A percentile compares a stretch with the other conserved stretches of the same genome.
Conservation (phyloP, 768 basidiomycete species). For the Rhodotorula kratochvilovae region DNA sequence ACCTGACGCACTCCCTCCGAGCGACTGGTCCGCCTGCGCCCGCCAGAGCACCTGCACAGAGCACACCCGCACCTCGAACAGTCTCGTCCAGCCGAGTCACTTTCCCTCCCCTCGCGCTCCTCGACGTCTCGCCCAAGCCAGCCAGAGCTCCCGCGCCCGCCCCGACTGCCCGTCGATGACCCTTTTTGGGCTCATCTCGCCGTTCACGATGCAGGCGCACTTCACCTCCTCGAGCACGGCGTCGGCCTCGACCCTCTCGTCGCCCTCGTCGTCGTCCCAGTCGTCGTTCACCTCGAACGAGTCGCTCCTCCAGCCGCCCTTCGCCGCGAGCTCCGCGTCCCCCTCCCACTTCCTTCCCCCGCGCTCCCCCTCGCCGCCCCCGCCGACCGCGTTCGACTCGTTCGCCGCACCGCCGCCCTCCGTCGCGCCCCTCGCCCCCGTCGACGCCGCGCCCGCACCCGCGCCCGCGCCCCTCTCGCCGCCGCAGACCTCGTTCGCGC, state of each 20-base stretch:
- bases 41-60: too few species aligned
- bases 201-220: slow-evolving; percentile 21
- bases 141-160: not conserved
- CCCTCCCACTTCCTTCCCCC: slow-evolving; percentile 1
- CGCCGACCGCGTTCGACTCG: not conserved
- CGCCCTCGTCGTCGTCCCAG: slow-evolving; percentile 18
- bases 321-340: not conserved
- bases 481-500: slow-evolving; percentile 29
- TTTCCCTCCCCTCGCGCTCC: too few species aligned
- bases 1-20: too few species aligned
- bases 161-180: not conserved
- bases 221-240: not conserved
- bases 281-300: slow-evolving; percentile 22
- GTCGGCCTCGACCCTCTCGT: slow-evolving; percentile 8
- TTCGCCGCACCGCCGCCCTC: not conserved
- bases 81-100: too few species aligned
- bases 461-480: not conserved
- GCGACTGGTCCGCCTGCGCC: too few species aligned
- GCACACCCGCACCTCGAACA: too few species aligned
- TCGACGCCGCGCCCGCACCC: not conserved
- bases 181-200: slow-evolving; percentile 20
- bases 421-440: not conserved
- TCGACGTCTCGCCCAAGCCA: not conserved
- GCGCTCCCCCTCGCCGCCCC: slow-evolving; percentile 9
- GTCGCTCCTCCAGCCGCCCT: slow-evolving; percentile 14